Percentiles rank a stretch among this genome's conserved stretches.
Evolutionary conservation across 2,329 filamentous ascomycete species (phyloP).

Genomic region (Chalara sp.): DNA sequence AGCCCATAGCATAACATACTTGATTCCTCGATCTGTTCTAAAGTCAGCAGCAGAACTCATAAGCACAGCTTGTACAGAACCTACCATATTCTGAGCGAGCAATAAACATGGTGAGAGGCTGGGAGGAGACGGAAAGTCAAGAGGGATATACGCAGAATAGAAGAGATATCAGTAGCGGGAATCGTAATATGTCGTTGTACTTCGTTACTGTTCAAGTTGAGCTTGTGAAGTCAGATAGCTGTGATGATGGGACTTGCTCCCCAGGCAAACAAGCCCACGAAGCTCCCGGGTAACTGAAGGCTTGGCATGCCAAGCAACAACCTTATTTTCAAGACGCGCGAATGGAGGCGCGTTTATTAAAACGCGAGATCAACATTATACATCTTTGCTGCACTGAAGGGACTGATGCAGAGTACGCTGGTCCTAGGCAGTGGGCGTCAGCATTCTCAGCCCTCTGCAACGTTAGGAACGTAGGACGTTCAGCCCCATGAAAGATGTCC

Average conservation of each 20-base stretch:
- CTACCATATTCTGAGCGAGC: slow-evolving; percentile 99
- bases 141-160: background rate
- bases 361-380: too few relatives aligned
- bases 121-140: slow-evolving; percentile 9
- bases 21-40: slow-evolving; percentile 86
- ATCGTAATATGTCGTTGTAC: too few relatives aligned
- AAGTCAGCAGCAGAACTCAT: slow-evolving; percentile 27
- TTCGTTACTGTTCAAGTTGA: too few relatives aligned
- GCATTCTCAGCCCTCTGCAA: too few relatives aligned
- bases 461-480: too few relatives aligned
- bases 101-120: slow-evolving; percentile 83
- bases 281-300: background rate
- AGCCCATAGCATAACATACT: slow-evolving; percentile 48
- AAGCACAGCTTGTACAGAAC: slow-evolving; percentile 27
- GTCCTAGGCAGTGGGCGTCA: too few relatives aligned
- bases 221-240: too few relatives aligned
- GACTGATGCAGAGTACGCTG: too few relatives aligned
- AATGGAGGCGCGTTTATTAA: background rate
- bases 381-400: too few relatives aligned
- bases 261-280: background rate
- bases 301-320: background rate
- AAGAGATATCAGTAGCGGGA: too few relatives aligned
- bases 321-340: background rate
- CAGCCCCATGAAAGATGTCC: slow-evolving; percentile 19
- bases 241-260: too few relatives aligned